Evolutionary conservation across 176 grass and related monocot species (phyloP), one percentile per base, ranked within the genome.

Genomic region (Hyparrhenia diplandra): DNA sequence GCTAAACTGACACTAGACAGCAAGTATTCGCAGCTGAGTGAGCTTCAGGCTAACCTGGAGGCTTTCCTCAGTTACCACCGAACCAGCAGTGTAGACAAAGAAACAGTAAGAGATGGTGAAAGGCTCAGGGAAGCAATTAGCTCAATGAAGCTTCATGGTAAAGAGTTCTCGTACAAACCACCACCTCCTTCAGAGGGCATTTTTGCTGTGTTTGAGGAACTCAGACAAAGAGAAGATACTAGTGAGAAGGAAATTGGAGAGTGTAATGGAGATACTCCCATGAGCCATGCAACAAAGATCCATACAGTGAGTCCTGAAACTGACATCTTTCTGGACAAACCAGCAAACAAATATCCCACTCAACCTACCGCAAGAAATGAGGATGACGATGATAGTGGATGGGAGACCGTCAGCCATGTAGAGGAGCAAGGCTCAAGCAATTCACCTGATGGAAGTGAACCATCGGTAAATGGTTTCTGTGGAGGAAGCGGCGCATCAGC

Each of bases 1-100:
- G 96, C 96, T 72, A 98, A 89, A 69, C 67, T 95, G 67, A 83
- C 85, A 73, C 74, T 98, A 13, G 96, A 98, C 70, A 88, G 77
- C 71, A 98, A 95, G 78, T 95, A 98, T 82, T 84, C 92, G 4
- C 86, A 93, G 24, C 62, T 98, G 58, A 89, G 61, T 65, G 36
- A 73, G 47, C 83, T 98, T 85, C 85, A 91, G 76, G 73, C 67
- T 81, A 83, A 88, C 64, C 73, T 98, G 10, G 90, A 98, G 84
- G 36, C 79, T 64, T 98, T 98, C 79, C 88, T 98, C 6, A 85
- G 29, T 67, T 71, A n/a, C 43, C 86, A 89, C 62, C 6, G 3
- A 74, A 51, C 73, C 65, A 82, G 75, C 4, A 42, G 34, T 64
- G 18, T 70, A 58, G 81, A 95, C 62, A 65, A 81, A 65, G 71